Percentiles rank a stretch among this genome's conserved stretches.
Evolutionary conservation across 306 rosid species (phyloP).

Genomic region (Cucurbita maxima): DNA sequence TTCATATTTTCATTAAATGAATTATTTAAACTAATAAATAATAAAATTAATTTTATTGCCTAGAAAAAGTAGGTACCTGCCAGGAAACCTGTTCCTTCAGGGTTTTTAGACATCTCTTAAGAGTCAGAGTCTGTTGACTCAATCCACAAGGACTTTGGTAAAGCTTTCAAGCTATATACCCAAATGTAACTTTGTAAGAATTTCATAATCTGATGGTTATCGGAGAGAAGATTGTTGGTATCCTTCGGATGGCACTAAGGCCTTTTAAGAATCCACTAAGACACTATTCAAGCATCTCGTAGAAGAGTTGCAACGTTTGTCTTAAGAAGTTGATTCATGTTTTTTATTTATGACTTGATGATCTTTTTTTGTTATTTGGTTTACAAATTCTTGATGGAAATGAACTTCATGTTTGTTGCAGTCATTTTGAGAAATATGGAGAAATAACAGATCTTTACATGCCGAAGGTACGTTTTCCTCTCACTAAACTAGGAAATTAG

Average conservation of each 20-base stretch:
- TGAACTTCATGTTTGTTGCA: slow-evolving; percentile 21
- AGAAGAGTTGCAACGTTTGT: background rate
- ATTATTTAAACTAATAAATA: background rate
- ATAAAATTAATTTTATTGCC: background rate
- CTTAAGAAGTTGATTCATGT: background rate
- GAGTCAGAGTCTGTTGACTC: background rate
- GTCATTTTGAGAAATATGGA: slow-evolving; percentile 98
- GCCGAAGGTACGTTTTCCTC: slow-evolving; percentile 66
- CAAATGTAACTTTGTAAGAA: background rate
- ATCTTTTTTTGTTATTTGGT: background rate
- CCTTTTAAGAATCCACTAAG: background rate
- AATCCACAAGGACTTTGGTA: background rate
- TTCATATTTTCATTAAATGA: no score
- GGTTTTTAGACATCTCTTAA: background rate
- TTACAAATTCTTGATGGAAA: slow-evolving; percentile 2
- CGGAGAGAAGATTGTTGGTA: background rate
- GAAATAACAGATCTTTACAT: slow-evolving; percentile 88
- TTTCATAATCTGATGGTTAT: background rate
- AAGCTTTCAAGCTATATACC: background rate
- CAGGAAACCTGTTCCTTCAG: background rate
- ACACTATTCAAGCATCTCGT: background rate
- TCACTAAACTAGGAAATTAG: background rate
- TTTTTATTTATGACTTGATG: background rate
- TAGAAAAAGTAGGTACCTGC: background rate
- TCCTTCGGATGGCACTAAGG: background rate